Evolutionary conservation across 2,329 filamentous ascomycete species (phyloP).

Genomic region (Fusarium zealandicum): DNA sequence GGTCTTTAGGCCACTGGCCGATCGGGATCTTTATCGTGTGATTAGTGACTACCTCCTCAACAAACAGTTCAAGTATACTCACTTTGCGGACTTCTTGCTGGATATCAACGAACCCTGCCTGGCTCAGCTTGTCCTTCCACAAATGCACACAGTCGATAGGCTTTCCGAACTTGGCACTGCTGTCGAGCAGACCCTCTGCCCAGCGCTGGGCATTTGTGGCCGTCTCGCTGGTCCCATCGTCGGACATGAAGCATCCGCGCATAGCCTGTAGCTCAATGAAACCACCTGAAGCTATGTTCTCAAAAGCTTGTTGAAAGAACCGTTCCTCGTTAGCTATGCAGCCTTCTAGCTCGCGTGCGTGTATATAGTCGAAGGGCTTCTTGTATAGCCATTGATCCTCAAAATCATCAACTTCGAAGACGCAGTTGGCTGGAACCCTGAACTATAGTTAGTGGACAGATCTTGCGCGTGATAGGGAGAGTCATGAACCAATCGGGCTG

Average conservation of each 20-base stretch:
- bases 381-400: constrained; percentile 23
- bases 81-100: not conserved
- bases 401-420: constrained; percentile 21
- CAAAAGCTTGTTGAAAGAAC: not conserved
- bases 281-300: not conserved
- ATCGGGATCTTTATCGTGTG: constrained; percentile 5
- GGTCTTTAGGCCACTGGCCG: constrained; percentile 15
- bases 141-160: constrained; percentile 1
- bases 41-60: not conserved
- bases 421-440: constrained; percentile 22
- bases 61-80: not conserved
- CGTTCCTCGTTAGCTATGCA: constrained; percentile 3
- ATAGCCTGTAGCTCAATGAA: constrained; percentile 17
- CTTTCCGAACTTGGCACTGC: constrained; percentile 22
- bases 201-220: constrained; percentile 7
- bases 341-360: constrained; percentile 19
- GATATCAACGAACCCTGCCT: constrained; percentile 12
- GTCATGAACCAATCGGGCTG: constrained; percentile 19
- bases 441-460: not conserved
- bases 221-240: constrained; percentile 11
- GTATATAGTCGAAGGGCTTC: constrained; percentile 14
- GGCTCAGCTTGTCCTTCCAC: constrained; percentile 6
- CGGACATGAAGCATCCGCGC: constrained; percentile 1
- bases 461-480: rapidly evolving
- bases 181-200: constrained; percentile 8